Base-by-base conservation (phyloP, 1,139 yeast species). In the Candida glucosophila region DNA sequence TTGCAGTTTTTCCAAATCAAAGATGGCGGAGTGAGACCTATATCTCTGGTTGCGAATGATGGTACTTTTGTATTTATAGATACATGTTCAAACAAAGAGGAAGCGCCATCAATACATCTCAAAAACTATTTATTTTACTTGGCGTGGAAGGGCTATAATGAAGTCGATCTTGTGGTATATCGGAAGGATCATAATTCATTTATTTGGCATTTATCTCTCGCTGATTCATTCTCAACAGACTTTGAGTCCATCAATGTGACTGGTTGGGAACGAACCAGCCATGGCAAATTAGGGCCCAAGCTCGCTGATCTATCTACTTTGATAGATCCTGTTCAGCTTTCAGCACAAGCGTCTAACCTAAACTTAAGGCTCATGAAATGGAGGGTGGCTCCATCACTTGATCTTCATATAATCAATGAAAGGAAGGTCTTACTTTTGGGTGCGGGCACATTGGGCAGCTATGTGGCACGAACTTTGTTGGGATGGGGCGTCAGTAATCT, bases 381-480 rank as follows among this genome's bases (percentile, higher is more conserved):
- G 99, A 67, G 98, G 39, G 71, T 90, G 15, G 88, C 86, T 1
- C 97, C 98, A 0, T 68, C 73, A 6, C 48, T 90, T 5, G 69
- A 90, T 42, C 59, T 90, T 26, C 86, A 81, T 5, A 46, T 56
- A 2, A 59, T 90, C 14, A 71, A 73, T 35, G 34, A 53, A 9
- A 70, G 78, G 14, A 76, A 66, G 35, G 80, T 88, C 19, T 53
- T 90, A 22, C 57, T 90, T 11, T 62, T 90, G n/a, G 99, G 99
- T 0, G 83, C 98, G 0, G 99, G 99, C 4, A 92, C 99, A 2
- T 62, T 92, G 9, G 99, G 98, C 0, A 80, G 93, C 34, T 86
- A 88, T 45, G 92, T 90, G 6, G 72, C 94, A 0, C 60, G 99
- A 31, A 78, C 82, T 0, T 55, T 90, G 20, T 51, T 90, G 49